Base-by-base conservation (phyloP, 2,329 filamentous ascomycete genomes). In the Laburnicola sp. region DNA sequence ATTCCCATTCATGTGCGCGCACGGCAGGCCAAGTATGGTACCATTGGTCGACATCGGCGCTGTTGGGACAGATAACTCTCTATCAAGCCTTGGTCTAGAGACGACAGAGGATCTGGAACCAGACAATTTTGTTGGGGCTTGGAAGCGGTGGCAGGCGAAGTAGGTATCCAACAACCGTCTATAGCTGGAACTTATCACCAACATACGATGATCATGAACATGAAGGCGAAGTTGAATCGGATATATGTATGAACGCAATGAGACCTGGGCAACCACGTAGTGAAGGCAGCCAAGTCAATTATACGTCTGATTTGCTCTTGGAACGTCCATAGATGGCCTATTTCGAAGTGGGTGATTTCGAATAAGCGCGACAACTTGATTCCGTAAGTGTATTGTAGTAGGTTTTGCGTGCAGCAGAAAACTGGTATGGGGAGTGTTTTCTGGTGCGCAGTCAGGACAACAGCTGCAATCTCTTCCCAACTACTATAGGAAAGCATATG, bases 1-100 rank as follows among this genome's bases (percentile, higher is more conserved):
- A 0, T 89, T 93, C 55, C 89, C 90, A 0, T 94, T 94, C 58
- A 86, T 90, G 66, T 95, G 90, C 71, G 90, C 90, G 1, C 90
- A 95, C 75, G 90, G 90, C 0, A 78, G 78, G 44, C 75, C 77
- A 16, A 76, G 76, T 54, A 78, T 80, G 75, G 76, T 80, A 27
- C 78, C 78, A 10, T 51, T 80, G 27, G 58, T 75, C 10, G 63
- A 71, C 31, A 3, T 73, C 22, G 64, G 58, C 0, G 27, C 9
- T 8, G 27, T 38, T 2, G 48, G 41, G 3, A 16, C 6, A 16
- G 30, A 21, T 7, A 22, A 23, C 10, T 32, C 7, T 30, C 39
- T 11, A 35, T 26, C 27, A 11, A 40, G 16, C 2, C 9, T 35
- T 8, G 39, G 16, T 16, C 16, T 22, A 2, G 31, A 10, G 23